Evolutionary conservation across 2,329 filamentous ascomycete species (phyloP).

Genomic region (Fusarium stilboides): DNA sequence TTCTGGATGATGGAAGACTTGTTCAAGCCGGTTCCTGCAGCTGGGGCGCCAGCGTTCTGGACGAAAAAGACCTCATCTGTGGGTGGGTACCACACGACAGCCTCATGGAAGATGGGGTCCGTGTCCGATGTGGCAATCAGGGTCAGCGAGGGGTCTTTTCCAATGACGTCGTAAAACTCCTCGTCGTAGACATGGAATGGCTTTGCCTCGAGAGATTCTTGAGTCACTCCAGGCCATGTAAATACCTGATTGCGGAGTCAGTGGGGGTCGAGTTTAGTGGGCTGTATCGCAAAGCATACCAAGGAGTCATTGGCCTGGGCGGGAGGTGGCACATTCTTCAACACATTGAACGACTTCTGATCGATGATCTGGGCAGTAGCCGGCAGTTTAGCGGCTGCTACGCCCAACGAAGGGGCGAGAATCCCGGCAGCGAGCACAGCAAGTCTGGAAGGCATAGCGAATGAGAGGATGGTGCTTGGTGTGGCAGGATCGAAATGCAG

Average conservation of each 20-base stretch:
- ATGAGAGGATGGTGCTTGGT: constrained; percentile 5
- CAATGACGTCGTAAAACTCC: constrained; percentile 66
- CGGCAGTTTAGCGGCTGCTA: constrained; percentile 62
- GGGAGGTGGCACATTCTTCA: constrained; percentile 40
- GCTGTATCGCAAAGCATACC: constrained; percentile 10
- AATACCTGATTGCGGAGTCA: constrained; percentile 20
- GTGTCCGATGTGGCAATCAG: constrained; percentile 62
- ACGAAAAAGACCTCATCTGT: constrained; percentile 69
- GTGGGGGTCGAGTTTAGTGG: fast-evolving
- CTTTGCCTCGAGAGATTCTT: constrained; percentile 31
- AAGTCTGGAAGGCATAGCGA: constrained; percentile 40
- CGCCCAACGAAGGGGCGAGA: constrained; percentile 33
- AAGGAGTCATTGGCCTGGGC: constrained; percentile 35
- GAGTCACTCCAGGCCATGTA: constrained; percentile 41
- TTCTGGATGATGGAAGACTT: constrained; percentile 67
- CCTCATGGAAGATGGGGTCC: constrained; percentile 69
- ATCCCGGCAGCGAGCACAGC: constrained; percentile 38
- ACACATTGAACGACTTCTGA: constrained; percentile 44
- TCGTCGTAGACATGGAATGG: constrained; percentile 59
- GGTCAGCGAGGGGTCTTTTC: constrained; percentile 63
- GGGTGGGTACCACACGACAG: constrained; percentile 65
- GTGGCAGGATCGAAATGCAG: constrained; percentile 15
- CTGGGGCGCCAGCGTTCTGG: constrained; percentile 64
- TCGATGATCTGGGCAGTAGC: constrained; percentile 42
- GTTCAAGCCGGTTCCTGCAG: constrained; percentile 64